phyloP scores from a whole-genome alignment of 164 flowering plant genomes.

The Piper longum region DNA sequence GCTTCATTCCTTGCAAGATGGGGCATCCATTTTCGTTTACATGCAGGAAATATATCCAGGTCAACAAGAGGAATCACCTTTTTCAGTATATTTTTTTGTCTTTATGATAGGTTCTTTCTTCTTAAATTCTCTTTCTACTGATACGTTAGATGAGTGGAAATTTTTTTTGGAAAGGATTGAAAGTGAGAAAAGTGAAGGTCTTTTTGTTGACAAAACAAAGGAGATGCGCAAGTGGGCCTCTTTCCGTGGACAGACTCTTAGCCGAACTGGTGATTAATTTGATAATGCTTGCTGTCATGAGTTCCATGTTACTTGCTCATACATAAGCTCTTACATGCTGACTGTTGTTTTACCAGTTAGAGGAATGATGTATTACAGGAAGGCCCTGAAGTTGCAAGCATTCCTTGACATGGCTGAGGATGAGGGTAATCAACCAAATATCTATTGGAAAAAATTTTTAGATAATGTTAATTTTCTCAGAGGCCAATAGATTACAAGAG shows the following conservation, averaged over 20 bases:
- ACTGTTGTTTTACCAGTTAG: slow-evolving; percentile 36
- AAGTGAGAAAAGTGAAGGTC: slow-evolving; percentile 30
- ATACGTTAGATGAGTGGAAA: slow-evolving; percentile 66
- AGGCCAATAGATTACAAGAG: neutral
- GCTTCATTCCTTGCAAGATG: slow-evolving; percentile 49
- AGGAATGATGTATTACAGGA: slow-evolving; percentile 94
- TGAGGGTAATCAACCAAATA: slow-evolving; percentile 29
- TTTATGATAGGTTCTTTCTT: neutral
- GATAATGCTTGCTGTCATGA: neutral
- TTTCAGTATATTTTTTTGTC: neutral
- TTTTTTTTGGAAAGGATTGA: slow-evolving; percentile 83
- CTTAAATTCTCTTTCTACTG: slow-evolving; percentile 4
- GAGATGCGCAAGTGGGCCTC: slow-evolving; percentile 83
- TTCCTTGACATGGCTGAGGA: slow-evolving; percentile 84
- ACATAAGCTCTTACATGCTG: neutral
- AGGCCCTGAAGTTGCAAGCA: slow-evolving; percentile 83
- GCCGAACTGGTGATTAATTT: slow-evolving; percentile 53
- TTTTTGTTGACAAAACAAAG: slow-evolving; percentile 23
- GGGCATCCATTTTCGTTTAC: slow-evolving; percentile 67
- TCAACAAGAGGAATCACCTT: slow-evolving; percentile 8
- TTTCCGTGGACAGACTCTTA: slow-evolving; percentile 72
- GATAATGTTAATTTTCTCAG: neutral
- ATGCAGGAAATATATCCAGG: slow-evolving; percentile 94
- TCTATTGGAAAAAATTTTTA: neutral
- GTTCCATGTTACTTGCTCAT: neutral